Percentiles rank a stretch among this genome's conserved stretches.
Conservation (phyloP, 2,329 filamentous ascomycete species). For the Domatiomyces catenatus region DNA sequence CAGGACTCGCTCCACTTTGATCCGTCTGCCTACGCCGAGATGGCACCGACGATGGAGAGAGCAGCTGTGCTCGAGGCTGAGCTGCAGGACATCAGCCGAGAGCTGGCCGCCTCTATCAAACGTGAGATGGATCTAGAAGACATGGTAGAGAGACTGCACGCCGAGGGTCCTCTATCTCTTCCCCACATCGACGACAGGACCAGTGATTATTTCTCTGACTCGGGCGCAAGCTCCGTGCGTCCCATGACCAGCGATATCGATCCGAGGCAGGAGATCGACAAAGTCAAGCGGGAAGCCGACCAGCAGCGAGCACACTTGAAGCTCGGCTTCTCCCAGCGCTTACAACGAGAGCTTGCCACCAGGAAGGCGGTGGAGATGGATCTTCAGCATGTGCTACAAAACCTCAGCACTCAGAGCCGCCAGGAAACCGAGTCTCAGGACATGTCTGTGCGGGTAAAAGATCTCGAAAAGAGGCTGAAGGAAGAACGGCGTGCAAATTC, state of each 20-base stretch:
- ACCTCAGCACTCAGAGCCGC: slow-evolving; percentile 38
- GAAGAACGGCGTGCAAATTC: slow-evolving; percentile 80
- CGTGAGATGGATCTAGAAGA: slow-evolving; percentile 96
- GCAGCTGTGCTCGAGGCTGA: slow-evolving; percentile 89
- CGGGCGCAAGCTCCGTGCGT: slow-evolving; percentile 71
- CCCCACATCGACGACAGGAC: slow-evolving; percentile 48
- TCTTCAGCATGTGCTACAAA: slow-evolving; percentile 66
- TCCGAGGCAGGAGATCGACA: slow-evolving; percentile 57
- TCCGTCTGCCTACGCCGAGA: slow-evolving; percentile 29
- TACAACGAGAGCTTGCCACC: slow-evolving; percentile 70
- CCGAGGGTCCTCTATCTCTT: slow-evolving; percentile 46
- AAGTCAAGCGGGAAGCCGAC: slow-evolving; percentile 66
- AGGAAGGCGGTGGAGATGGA: slow-evolving; percentile 67
- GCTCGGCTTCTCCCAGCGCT: slow-evolving; percentile 66
- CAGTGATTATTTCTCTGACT: slow-evolving; percentile 97
- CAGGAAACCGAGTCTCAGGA: slow-evolving; percentile 36
- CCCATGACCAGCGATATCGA: slow-evolving; percentile 47
- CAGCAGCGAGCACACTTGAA: slow-evolving; percentile 81
- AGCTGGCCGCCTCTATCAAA: slow-evolving; percentile 82
- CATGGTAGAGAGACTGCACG: slow-evolving; percentile 71
- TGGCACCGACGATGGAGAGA: slow-evolving; percentile 37
- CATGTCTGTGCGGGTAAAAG: slow-evolving; percentile 46
- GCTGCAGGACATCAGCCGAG: slow-evolving; percentile 78
- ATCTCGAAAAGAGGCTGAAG: slow-evolving; percentile 67
- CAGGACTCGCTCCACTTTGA: slow-evolving; percentile 27